Base-by-base conservation (phyloP, 345 rosid species). In the Geranium rotundifolium region DNA sequence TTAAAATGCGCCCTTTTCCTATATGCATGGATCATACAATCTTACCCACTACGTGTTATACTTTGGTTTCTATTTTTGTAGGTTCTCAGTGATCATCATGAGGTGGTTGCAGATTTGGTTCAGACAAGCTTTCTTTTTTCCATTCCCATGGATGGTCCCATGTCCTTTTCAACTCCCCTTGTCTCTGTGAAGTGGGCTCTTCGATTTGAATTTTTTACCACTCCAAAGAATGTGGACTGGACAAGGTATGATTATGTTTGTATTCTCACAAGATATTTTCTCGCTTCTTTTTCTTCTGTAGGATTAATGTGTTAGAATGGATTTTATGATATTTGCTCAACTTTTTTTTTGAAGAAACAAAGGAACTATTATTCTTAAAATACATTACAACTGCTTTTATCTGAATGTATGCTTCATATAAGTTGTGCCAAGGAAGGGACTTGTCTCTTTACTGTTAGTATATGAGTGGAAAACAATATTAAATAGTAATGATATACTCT, bases 41-140 rank as follows among this genome's bases (percentile, higher is more conserved):
- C 52, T 46, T 46, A 12, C 18, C 54, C 54, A 56, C 54, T 58
- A 56, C 13, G 41, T 56, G 9, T 5, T 18, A 50, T 62, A 19
- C 31, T 23, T 65, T 34, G 58, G 8, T 56, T 37, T 52, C 19
- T 14, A 55, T 80, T 65, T 63, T 58, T 69, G 70, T 69, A 93
- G 99, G 83, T 90, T 67, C 97, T 86, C 73, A 90, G 96, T 60
- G 96, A 93, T 81, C 91, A 88, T 78, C 88, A 93, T 57, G 96
- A 93, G 74, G 84, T 90, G 54, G 97, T 93, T 65, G 96, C 96
- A 41, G 96, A 93, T 77, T 74, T 90, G 77, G 81, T 90, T 64
- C 99, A 93, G 71, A 85, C 99, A 23, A 86, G 99, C 81, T 93
- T 93, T 77, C 95, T 88, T 18, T 93, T 93, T 71, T 86, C 95